These are phyloP conservation scores for Aureobasidium uvarum DNA, from an alignment of 2,329 filamentous ascomycete species.

Conservation along the genomic window DNA sequence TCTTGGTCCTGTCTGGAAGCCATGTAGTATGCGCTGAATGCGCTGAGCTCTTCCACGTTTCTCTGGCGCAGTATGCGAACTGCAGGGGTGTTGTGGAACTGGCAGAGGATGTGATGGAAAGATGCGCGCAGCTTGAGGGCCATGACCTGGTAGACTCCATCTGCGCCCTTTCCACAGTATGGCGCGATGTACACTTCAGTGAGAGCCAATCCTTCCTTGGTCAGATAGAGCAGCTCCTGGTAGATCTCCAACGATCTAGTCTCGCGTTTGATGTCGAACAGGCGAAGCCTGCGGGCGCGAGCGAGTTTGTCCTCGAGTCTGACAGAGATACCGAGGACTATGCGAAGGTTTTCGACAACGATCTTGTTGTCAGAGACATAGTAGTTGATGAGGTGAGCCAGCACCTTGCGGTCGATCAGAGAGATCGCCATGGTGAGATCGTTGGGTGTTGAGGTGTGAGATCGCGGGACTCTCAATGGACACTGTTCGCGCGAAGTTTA, in stretches of 20 bases:
- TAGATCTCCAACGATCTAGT: slow-evolving; percentile 81
- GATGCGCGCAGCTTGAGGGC: slow-evolving; percentile 89
- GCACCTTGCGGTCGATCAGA: slow-evolving; percentile 95
- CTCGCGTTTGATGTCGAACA: slow-evolving; percentile 73
- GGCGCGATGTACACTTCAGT: slow-evolving; percentile 84
- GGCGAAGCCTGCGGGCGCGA: slow-evolving; percentile 76
- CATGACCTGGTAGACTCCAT: slow-evolving; percentile 79
- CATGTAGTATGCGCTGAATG: background rate
- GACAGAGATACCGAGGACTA: slow-evolving; percentile 85
- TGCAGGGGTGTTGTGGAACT: slow-evolving; percentile 88
- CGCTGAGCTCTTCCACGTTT: background rate
- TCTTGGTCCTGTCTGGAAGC: background rate
- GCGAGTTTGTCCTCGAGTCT: slow-evolving; percentile 82
- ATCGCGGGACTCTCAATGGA: no score
- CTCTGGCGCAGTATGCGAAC: slow-evolving; percentile 57
- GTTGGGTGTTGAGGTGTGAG: background rate
- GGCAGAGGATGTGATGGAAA: slow-evolving; percentile 93
- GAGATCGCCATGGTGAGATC: slow-evolving; percentile 75
- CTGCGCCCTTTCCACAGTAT: slow-evolving; percentile 66
- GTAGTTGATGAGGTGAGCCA: slow-evolving; percentile 76
- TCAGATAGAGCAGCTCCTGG: slow-evolving; percentile 91
- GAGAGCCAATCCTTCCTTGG: slow-evolving; percentile 84
- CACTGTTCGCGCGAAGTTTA: background rate
- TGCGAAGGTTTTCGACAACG: slow-evolving; percentile 80
- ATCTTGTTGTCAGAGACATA: slow-evolving; percentile 72